Conservation (phyloP, 2,329 filamentous ascomycete species). For the Huntiella savannae region DNA sequence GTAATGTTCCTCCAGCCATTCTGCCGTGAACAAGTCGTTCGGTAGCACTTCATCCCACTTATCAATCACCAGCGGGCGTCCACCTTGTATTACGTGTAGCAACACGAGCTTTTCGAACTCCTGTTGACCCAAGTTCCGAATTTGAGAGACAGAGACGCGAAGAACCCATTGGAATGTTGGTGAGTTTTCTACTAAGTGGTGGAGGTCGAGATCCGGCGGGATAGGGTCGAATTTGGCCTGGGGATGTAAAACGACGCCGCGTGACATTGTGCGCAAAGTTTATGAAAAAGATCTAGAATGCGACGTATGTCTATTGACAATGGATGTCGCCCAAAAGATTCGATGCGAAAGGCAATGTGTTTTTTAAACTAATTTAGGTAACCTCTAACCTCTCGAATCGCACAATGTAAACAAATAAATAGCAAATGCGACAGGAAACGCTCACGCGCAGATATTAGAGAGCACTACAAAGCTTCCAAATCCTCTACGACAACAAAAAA, state of each 20-base stretch:
- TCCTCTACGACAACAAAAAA: too few relatives aligned
- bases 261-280: too few relatives aligned
- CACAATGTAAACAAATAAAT: too few relatives aligned
- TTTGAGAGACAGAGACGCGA: conserved; percentile 59
- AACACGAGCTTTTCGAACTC: conserved; percentile 73
- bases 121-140: conserved; percentile 55
- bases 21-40: conserved; percentile 54
- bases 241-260: conserved; percentile 39
- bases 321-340: too few relatives aligned
- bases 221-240: conserved; percentile 86
- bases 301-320: too few relatives aligned
- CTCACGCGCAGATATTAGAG: too few relatives aligned
- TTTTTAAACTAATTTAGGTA: too few relatives aligned
- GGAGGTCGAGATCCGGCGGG: conserved; percentile 64
- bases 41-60: conserved; percentile 66
- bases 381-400: too few relatives aligned
- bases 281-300: too few relatives aligned
- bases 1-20: conserved; percentile 64
- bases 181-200: conserved; percentile 53
- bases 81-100: conserved; percentile 65
- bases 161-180: conserved; percentile 77
- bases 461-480: too few relatives aligned
- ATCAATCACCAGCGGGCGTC: conserved; percentile 78
- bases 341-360: too few relatives aligned
- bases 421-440: too few relatives aligned